Evolutionary conservation across 306 rosid species (phyloP).

Genomic region (Rubus parviflorus): DNA sequence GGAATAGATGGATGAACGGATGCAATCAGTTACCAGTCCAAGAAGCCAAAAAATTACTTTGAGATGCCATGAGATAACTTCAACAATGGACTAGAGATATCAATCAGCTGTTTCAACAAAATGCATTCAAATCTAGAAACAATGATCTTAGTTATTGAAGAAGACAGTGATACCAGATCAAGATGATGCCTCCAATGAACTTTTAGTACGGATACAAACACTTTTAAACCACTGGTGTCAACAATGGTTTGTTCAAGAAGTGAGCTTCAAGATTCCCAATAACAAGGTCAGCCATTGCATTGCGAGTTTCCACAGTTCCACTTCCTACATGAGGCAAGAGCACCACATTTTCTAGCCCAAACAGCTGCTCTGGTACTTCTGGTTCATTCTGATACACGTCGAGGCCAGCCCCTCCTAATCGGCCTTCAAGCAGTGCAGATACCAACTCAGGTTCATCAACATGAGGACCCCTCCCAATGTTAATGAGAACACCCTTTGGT

Average conservation of each 20-base stretch:
- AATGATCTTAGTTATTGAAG: neutral
- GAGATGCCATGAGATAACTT: neutral
- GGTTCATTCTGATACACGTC: constrained; percentile 89
- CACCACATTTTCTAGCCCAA: constrained; percentile 74
- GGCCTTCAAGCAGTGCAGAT: constrained; percentile 73
- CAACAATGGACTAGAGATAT: neutral
- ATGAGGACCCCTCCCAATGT: constrained; percentile 84
- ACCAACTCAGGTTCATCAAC: constrained; percentile 74
- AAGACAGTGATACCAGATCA: constrained; percentile 1
- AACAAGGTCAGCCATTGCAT: constrained; percentile 73
- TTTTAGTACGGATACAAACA: neutral
- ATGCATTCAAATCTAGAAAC: constrained; percentile 7
- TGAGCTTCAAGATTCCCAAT: constrained; percentile 74
- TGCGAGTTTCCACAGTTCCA: constrained; percentile 65
- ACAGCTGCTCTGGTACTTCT: constrained; percentile 63
- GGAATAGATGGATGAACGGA: neutral
- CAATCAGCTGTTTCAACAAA: neutral
- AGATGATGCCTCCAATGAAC: constrained; percentile 4
- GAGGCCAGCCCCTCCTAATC: constrained; percentile 80
- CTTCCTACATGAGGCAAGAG: constrained; percentile 79
- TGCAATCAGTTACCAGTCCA: neutral
- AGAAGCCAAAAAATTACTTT: neutral
- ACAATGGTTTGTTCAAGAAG: constrained; percentile 66
- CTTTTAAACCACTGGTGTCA: constrained; percentile 59
- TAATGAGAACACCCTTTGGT: constrained; percentile 69